Evolutionary conservation across 2,329 filamentous ascomycete species (phyloP), one percentile per base, ranked within the genome.

Genomic region (Alternaria sp.): DNA sequence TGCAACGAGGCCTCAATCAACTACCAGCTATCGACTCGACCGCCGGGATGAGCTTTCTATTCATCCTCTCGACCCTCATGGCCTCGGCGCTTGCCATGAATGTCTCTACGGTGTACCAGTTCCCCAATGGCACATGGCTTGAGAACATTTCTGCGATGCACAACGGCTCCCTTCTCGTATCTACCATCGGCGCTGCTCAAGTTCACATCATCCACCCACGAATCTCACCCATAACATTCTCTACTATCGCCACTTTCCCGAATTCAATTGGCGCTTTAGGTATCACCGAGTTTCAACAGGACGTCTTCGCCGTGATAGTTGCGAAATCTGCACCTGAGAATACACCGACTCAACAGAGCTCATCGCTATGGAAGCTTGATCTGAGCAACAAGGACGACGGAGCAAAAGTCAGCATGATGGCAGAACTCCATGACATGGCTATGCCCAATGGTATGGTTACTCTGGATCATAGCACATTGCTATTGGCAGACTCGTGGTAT

Each of bases 101-200:
- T 21, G 40, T 58, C 5, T 55, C 56, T n/a, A 65, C 53, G 14
- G 21, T 74, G 33, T 61, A 72, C 46, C 60, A 72, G 45, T 75
- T 75, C 45, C 51, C 63, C 4, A 69, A 69, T 31, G 53, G 58
- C 23, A 71, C 67, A 11, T 74, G 70, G 70, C 56, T 73, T 36
- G 79, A 80, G 58, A 80, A 80, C 51, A 64, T 80, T 24, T 74
- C 71, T 8, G 56, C 77, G 3, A 75, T 72, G 21, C 50, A 67
- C n/a, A 78, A 78, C 44, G 76, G 75, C 13, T 67, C 75, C 26
- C 60, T 80, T n/a, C 70, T 80, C 29, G 70, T 75, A n/a, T 63
- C 69, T 13, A 58, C 72, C 4, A 55, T 79, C 9, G 70, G 72
- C 39, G 46, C 51, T 21, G 69, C 77, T 7, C 70, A 76, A 50